Conservation (phyloP, 1,139 yeast species). For the Schwanniomyces etchellsii region DNA sequence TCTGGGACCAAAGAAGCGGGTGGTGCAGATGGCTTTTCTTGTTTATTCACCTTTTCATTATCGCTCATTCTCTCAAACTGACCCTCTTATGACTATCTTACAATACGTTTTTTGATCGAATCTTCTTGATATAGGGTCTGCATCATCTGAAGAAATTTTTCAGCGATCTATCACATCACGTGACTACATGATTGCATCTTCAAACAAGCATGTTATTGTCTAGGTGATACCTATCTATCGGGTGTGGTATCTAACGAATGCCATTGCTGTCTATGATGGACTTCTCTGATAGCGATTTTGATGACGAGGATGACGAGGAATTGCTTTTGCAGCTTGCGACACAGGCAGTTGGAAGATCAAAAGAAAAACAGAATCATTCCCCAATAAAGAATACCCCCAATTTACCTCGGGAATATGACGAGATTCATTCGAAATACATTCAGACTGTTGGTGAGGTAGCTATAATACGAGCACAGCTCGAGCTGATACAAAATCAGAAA, state of each 20-base stretch:
- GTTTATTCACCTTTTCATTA: slow-evolving; percentile 23
- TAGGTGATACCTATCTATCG: no score
- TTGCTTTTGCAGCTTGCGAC: slow-evolving; percentile 15
- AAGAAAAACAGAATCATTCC: slow-evolving; percentile 1
- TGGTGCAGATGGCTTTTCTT: slow-evolving; percentile 34
- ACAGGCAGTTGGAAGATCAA: slow-evolving; percentile 7
- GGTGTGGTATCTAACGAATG: no score
- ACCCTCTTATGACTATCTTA: no score
- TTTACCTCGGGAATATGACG: background rate
- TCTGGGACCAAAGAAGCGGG: slow-evolving; percentile 75
- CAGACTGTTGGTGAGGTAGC: slow-evolving; percentile 74
- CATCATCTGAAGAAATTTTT: no score
- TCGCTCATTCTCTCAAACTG: slow-evolving; percentile 16
- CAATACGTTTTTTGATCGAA: no score
- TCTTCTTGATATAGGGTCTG: no score
- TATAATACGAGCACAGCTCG: slow-evolving; percentile 60
- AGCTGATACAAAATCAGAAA: slow-evolving; percentile 40
- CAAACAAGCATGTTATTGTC: no score
- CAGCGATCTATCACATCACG: no score
- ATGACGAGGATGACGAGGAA: slow-evolving; percentile 39
- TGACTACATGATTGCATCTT: no score
- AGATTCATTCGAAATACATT: slow-evolving; percentile 22
- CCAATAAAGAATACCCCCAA: slow-evolving; percentile 1
- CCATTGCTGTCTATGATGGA: no score
- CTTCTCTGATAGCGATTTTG: slow-evolving; percentile 29